A percentile compares a stretch with the other conserved stretches of the same genome.
phyloP scores from a whole-genome alignment of 345 rosid species.

The Microcos paniculata region DNA sequence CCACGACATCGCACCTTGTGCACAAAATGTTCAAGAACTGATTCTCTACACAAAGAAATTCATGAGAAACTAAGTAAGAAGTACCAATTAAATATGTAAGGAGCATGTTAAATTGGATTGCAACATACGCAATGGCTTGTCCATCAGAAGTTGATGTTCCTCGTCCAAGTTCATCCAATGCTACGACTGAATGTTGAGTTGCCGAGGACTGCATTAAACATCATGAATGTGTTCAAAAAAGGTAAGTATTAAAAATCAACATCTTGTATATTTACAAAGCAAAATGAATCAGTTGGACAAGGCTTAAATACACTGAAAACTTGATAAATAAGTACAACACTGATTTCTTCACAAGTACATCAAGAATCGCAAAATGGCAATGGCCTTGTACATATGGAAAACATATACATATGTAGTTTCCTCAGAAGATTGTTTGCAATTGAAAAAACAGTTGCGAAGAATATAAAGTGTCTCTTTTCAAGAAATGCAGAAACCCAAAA shows the following conservation, averaged over 20 bases:
- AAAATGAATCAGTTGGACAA: neutral
- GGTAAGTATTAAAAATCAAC: neutral
- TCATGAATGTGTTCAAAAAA: constrained; percentile 2
- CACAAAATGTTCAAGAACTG: constrained; percentile 89
- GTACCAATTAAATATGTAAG: neutral
- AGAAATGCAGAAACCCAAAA: neutral
- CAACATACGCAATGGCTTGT: constrained; percentile 94
- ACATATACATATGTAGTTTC: neutral
- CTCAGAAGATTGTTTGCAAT: neutral
- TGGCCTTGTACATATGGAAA: neutral
- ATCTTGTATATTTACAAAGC: neutral
- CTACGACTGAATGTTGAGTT: constrained; percentile 76
- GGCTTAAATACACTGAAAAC: neutral
- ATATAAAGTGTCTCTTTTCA: neutral
- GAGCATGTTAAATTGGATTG: neutral
- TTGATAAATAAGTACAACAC: neutral
- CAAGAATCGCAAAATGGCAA: neutral
- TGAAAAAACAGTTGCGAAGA: neutral
- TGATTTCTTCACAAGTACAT: neutral
- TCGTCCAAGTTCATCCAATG: constrained; percentile 95
- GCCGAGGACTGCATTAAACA: constrained; percentile 67
- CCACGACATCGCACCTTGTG: constrained; percentile 80
- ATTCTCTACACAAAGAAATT: constrained; percentile 48
- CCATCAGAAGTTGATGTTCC: constrained; percentile 99
- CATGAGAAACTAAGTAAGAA: neutral